These are phyloP conservation scores for Centrapalus pauciflorus DNA, from an alignment of 129 eudicot species.

Conservation along the genomic window DNA sequence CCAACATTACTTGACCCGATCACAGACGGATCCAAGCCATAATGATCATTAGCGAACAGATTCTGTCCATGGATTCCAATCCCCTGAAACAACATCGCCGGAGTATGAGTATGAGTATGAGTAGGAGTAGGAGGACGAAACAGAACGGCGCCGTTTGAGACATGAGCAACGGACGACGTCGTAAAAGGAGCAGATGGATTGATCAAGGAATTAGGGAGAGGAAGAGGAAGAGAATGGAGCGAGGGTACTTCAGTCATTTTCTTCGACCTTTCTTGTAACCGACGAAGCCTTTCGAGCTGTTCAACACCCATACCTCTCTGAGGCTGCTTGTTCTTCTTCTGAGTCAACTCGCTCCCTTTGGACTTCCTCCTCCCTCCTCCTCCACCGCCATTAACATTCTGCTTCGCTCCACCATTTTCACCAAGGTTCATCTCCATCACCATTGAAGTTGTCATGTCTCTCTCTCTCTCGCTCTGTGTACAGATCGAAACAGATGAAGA, in stretches of 20 bases:
- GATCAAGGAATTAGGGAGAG: not conserved
- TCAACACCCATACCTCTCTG: conserved; percentile 76
- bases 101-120: not conserved
- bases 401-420: conserved; percentile 17
- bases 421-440: conserved; percentile 25
- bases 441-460: conserved; percentile 37
- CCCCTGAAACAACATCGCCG: conserved; percentile 21
- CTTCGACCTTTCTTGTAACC: conserved; percentile 19
- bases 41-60: conserved; percentile 6
- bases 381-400: conserved; percentile 14
- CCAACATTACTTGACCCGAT: conserved; percentile 17
- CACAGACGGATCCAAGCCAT: conserved; percentile 27
- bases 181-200: not conserved
- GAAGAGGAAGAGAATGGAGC: conserved; percentile 7
- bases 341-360: conserved; percentile 19
- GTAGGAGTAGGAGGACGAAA: not conserved
- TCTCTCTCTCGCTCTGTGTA: too few relatives aligned
- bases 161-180: not conserved
- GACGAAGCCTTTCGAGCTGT: conserved; percentile 43
- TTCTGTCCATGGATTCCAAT: conserved; percentile 19
- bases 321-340: conserved; percentile 36
- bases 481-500: not conserved
- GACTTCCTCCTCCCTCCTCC: conserved; percentile 35
- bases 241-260: conserved; percentile 22
- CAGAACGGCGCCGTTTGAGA: not conserved